Evolutionary conservation across 2,329 filamentous ascomycete genomes (phyloP), one percentile per base, ranked within the genome.

Genomic region (Cladobotryum mycophilum): DNA sequence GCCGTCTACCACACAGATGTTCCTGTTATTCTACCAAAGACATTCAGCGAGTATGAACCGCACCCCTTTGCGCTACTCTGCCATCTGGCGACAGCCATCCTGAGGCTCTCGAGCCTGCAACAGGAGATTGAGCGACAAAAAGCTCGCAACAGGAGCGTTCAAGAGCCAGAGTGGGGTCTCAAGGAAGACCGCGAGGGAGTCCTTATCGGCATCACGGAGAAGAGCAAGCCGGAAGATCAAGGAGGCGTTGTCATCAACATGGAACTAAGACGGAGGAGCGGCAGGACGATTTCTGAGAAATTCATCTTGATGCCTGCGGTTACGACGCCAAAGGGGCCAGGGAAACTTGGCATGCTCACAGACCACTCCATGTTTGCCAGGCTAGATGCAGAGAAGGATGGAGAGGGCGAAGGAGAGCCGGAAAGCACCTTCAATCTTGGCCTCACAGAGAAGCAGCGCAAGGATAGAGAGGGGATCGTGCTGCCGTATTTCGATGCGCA

Each of bases 401-500:
- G 56, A 0, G 71, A 62, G 1, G 76, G 66, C 1, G 78, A 78
- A 22, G 78, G 78, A 34, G 75, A 81, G 52, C 79, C 81, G 4
- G 80, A 82, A 60, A 86, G 87, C 9, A 96, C 92, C 0, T 99
- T 99, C 64, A 86, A 87, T 56, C 70, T 99, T 4, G 85, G 86
- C 0, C 72, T 99, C 53, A 97, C 92, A 15, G 92, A 96, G 53
- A 90, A 93, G 72, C 93, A 99, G 72, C 80, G 87, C 60, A 77
- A 79, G 56, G 92, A 95, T 46, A 76, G 93, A 22, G 92, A 96
- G 61, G 88, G 87, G 0, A 88, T 99, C 8, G 88, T 97, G 38
- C 67, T 97, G 67, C 93, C 93, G 14, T 97, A 99, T 67, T 96
- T 95, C 69, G 93, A 99, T 73, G 93, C 93, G 20, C 93, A 99